Conservation (phyloP, 495 filamentous ascomycete species). For the Trichoderma virens region DNA sequence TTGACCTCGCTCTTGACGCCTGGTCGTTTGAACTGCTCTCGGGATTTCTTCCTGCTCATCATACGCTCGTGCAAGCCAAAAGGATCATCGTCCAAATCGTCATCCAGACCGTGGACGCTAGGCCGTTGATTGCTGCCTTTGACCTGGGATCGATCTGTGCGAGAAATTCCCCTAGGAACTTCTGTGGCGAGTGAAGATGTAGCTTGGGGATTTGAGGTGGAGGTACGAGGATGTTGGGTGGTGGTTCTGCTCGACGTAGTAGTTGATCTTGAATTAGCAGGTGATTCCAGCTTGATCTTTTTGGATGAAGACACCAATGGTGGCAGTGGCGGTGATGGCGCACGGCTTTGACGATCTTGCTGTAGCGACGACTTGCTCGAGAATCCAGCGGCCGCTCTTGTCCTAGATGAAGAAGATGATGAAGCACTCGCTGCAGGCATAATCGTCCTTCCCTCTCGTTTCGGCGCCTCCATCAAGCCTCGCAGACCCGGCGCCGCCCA, state of each 20-base stretch:
- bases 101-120: background rate
- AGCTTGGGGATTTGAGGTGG: background rate
- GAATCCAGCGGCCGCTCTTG: background rate
- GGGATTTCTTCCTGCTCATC: background rate
- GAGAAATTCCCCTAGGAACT: too few relatives aligned
- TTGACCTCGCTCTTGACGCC: background rate
- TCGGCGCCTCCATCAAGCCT: conserved; percentile 9
- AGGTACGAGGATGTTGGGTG: background rate
- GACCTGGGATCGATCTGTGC: background rate
- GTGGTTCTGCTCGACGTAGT: background rate
- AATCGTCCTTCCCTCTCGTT: background rate
- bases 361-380: background rate
- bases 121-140: background rate
- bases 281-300: background rate
- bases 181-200: background rate
- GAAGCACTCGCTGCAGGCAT: background rate
- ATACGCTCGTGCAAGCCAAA: conserved; percentile 10
- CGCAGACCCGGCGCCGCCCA: background rate
- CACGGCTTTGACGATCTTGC: background rate
- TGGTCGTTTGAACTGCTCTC: conserved; percentile 4
- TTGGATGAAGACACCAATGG: background rate
- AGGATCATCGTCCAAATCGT: background rate
- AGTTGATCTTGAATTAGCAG: background rate
- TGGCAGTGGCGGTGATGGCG: background rate
- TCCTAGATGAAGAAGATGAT: background rate